Base-by-base conservation (phyloP, 345 rosid genomes). In the Gossypium stocksii region DNA sequence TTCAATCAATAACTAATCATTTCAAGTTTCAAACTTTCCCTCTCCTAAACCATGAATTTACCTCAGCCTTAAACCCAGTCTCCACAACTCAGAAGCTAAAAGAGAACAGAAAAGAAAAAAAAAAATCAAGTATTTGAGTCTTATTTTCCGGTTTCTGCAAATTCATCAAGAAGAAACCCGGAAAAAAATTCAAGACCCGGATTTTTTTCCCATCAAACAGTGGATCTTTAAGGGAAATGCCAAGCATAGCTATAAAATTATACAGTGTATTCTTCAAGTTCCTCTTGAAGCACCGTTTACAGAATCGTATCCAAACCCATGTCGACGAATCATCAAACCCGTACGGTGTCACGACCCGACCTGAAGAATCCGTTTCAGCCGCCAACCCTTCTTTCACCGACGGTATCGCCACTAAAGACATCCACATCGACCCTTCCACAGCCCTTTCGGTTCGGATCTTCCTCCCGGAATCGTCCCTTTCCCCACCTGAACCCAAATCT, bases 201-300 rank as follows among this genome's bases (percentile, higher is more conserved):
- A 66, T 22, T 46, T 67, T 11, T 14, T 67, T 9, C 9, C 8
- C 19, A 22, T 14, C 12, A 23, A 12, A 69, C 54, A 20, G 8
- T 13, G 23, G 51, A 6, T 57, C 12, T 19, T 44, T 41, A 2
- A 45, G 63, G 72, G 80, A 76, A 85, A 94, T 95, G 99, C 98
- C 99, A 77, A 90, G 89, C 82, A 86, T 95, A 49, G 90, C 89
- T 58, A 92, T 86, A 70, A 90, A 93, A 83, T 82, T 93, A 69
- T 91, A 93, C 81, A 95, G 98, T 80, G 92, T 89, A 38, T 86
- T 91, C 93, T 94, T 94, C 93, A 94, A 94, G 86, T 90, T 89
- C 77, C 89, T 91, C 56, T 81, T 92, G 61, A 94, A 87, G 79
- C 90, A 87, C 74, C 93, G 97, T 46, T 77, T 94, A 49, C 95